A percentile compares a stretch with the other conserved stretches of the same genome.
These are phyloP conservation scores for Xylaria cubensis DNA, from an alignment of 495 filamentous ascomycete species.

Conservation along the genomic window DNA sequence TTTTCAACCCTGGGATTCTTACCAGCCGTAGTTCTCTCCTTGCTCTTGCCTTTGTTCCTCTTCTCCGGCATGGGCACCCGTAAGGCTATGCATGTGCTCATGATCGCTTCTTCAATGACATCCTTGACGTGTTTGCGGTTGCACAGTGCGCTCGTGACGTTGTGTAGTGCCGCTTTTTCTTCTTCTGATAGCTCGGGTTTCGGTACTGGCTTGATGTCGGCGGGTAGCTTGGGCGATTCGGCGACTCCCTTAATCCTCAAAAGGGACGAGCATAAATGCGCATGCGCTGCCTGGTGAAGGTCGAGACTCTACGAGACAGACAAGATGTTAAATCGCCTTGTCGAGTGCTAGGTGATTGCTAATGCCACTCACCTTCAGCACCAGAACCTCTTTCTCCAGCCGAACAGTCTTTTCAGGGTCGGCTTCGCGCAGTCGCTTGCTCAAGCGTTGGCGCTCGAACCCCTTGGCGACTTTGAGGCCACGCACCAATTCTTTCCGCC, in stretches of 20 bases:
- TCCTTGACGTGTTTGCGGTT: conserved; percentile 78
- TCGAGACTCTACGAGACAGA: conserved; percentile 60
- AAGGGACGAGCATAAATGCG: conserved; percentile 78
- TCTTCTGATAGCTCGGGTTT: conserved; percentile 57
- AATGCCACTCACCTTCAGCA: conserved; percentile 67
- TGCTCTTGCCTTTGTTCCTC: conserved; percentile 43
- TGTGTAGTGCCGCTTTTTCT: conserved; percentile 58
- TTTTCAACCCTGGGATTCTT: conserved; percentile 25
- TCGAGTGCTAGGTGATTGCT: not conserved
- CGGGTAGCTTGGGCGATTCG: conserved; percentile 52
- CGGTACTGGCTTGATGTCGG: conserved; percentile 56
- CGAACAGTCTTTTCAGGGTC: conserved; percentile 57
- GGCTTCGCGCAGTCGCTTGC: conserved; percentile 74
- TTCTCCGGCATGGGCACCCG: conserved; percentile 60
- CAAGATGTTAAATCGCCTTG: conserved; percentile 4
- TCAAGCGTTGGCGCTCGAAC: conserved; percentile 88
- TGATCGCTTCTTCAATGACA: conserved; percentile 66
- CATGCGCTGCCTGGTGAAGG: conserved; percentile 65
- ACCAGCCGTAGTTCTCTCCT: conserved; percentile 27
- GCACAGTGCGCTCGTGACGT: conserved; percentile 82
- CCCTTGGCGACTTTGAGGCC: conserved; percentile 82
- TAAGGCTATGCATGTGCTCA: conserved; percentile 65
- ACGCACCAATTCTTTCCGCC: conserved; percentile 65
- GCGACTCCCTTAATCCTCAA: conserved; percentile 73
- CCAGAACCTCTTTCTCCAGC: conserved; percentile 74